Evolutionary conservation across 805 yeast species (phyloP).

Genomic region (Trichomonascus vanleenenianus): DNA sequence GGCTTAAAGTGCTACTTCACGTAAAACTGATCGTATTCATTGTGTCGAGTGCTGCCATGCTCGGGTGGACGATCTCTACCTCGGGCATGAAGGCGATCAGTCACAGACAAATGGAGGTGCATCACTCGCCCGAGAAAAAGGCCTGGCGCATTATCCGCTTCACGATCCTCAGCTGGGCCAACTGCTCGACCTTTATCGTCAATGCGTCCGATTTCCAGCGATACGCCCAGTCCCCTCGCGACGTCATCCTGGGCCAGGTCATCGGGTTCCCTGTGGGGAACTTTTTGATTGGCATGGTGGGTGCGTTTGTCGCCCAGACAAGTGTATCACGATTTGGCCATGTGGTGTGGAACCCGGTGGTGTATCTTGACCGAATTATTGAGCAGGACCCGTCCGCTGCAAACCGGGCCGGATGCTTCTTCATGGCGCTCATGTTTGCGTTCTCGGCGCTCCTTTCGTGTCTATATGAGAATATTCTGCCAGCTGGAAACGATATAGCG

Average conservation of each 20-base stretch:
- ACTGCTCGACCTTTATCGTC: constrained; percentile 12
- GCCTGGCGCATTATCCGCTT: constrained; percentile 8
- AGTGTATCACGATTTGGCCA: background rate
- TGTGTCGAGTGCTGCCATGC: constrained; percentile 8
- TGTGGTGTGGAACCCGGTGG: constrained; percentile 3
- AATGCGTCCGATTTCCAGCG: constrained; percentile 13
- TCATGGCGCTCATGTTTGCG: constrained; percentile 9
- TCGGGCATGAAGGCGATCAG: background rate
- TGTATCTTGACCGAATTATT: constrained; percentile 8
- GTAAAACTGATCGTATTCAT: constrained; percentile 9
- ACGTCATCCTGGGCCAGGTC: constrained; percentile 10
- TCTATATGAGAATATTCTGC: constrained; percentile 37
- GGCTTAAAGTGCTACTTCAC: constrained; percentile 5
- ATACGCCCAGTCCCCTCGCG: constrained; percentile 6
- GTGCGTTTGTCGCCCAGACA: background rate
- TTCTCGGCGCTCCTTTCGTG: constrained; percentile 10
- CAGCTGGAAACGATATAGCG: constrained; percentile 43
- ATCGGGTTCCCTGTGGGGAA: constrained; percentile 12
- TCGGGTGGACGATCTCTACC: constrained; percentile 11
- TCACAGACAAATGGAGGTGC: background rate
- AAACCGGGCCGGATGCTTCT: constrained; percentile 12
- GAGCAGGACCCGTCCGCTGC: constrained; percentile 5
- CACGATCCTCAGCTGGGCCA: constrained; percentile 12
- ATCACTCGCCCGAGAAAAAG: constrained; percentile 1
- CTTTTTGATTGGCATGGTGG: constrained; percentile 6